phyloP scores from a whole-genome alignment of 1,284 basidiomycete species.

The Papiliotrema terrestris region DNA sequence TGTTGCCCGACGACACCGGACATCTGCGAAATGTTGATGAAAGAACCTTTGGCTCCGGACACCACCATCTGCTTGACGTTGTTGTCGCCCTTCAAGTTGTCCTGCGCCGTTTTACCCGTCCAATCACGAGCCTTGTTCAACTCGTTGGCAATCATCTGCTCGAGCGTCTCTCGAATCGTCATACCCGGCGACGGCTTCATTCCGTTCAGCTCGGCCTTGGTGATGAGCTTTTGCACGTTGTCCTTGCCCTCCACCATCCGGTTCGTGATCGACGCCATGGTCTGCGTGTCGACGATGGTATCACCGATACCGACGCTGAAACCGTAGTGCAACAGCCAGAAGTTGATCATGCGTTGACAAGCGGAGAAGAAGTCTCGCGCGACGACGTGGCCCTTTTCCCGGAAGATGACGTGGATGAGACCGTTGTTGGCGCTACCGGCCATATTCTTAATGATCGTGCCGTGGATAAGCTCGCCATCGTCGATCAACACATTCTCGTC shows the following conservation, averaged over 20 bases:
- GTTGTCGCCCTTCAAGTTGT: constrained; percentile 95
- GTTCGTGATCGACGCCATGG: constrained; percentile 81
- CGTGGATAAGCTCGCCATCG: constrained; percentile 93
- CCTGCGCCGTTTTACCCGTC: constrained; percentile 92
- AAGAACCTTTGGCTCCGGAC: constrained; percentile 95
- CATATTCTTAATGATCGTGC: constrained; percentile 96
- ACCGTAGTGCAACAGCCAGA: constrained; percentile 97
- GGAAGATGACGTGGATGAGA: constrained; percentile 94
- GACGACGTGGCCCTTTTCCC: constrained; percentile 92
- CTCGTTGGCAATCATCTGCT: constrained; percentile 84
- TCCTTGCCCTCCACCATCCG: constrained; percentile 79
- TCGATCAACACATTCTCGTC: constrained; percentile 97
- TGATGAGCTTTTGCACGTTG: constrained; percentile 67
- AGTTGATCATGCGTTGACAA: constrained; percentile 93
- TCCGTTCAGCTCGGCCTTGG: constrained; percentile 73
- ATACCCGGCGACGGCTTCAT: constrained; percentile 90
- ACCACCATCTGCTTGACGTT: constrained; percentile 99
- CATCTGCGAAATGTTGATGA: constrained; percentile 99
- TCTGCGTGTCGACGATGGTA: constrained; percentile 87
- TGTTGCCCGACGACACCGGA: constrained; percentile 99
- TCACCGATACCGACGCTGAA: constrained; percentile 99
- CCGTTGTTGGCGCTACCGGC: constrained; percentile 94
- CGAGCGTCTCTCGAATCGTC: constrained; percentile 98
- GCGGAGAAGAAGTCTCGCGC: constrained; percentile 92
- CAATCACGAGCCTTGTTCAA: constrained; percentile 94